A percentile compares a stretch with the other conserved stretches of the same genome.
phyloP scores from a whole-genome alignment of 2,329 filamentous ascomycete species.

The Trichoderma koningiopsis region DNA sequence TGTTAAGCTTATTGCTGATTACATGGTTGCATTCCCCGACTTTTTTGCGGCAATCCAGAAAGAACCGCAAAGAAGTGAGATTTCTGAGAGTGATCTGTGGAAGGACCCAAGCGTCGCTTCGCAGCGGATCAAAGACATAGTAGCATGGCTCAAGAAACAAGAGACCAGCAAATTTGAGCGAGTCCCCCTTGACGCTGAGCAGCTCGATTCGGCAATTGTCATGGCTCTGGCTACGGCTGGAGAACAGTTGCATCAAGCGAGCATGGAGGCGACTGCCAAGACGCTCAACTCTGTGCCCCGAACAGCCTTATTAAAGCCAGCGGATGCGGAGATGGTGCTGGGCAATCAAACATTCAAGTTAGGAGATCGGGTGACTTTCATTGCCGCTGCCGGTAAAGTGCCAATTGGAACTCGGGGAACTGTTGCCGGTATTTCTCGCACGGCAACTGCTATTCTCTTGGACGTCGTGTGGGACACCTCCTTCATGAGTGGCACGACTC shows the following conservation, averaged over 20 bases:
- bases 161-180: conserved; percentile 91
- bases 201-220: conserved; percentile 90
- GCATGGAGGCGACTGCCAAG: conserved; percentile 60
- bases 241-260: conserved; percentile 60
- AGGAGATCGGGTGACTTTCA: conserved; percentile 91
- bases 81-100: conserved; percentile 85
- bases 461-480: conserved; percentile 92
- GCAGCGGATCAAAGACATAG: conserved; percentile 88
- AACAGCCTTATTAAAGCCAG: conserved; percentile 85
- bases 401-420: conserved; percentile 91
- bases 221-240: conserved; percentile 76
- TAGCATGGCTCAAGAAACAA: conserved; percentile 86
- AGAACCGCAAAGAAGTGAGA: conserved; percentile 83
- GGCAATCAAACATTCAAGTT: conserved; percentile 80
- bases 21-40: conserved; percentile 92
- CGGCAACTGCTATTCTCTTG: conserved; percentile 76
- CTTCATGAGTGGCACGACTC: conserved; percentile 95
- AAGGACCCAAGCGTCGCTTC: conserved; percentile 70
- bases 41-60: conserved; percentile 88
- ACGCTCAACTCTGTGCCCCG: conserved; percentile 81
- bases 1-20: conserved; percentile 76
- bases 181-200: conserved; percentile 94
- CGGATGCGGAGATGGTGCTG: conserved; percentile 90
- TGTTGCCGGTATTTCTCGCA: conserved; percentile 91
- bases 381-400: conserved; percentile 89